Percentiles rank a stretch among this genome's conserved stretches.
phyloP scores from a whole-genome alignment of 2,329 filamentous ascomycete genomes.

The Pseudogymnoascus sp. region DNA sequence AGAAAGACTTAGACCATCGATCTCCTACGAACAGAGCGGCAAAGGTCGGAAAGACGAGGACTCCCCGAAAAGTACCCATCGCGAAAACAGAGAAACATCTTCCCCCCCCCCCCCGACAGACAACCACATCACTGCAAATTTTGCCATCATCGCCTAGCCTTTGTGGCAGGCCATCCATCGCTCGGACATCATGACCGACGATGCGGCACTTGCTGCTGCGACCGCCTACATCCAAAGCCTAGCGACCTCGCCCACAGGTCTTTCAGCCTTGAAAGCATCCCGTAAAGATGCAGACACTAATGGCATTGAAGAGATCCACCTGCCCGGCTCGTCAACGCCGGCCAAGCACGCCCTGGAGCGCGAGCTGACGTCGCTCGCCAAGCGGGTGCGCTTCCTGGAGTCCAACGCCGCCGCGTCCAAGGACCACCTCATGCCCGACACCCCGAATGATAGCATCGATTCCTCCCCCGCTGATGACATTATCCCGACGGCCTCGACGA shows the following conservation, averaged over 20 bases:
- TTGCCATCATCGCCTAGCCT: neutral
- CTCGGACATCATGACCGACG: slow-evolving; percentile 33
- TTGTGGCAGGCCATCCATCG: slow-evolving; percentile 18
- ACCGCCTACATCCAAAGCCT: slow-evolving; percentile 47
- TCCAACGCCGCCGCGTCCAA: no score
- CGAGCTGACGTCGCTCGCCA: slow-evolving; percentile 71
- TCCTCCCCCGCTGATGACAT: no score
- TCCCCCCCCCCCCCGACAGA: neutral
- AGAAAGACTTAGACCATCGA: neutral
- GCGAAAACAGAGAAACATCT: neutral
- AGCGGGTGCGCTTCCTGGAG: no score
- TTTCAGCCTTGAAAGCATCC: slow-evolving; percentile 12
- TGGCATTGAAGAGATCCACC: slow-evolving; percentile 40
- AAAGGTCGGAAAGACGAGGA: neutral
- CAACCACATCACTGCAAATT: neutral
- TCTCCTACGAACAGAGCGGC: neutral
- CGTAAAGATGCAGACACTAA: slow-evolving; percentile 17
- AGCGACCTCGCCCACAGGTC: slow-evolving; percentile 35
- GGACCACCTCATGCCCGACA: no score
- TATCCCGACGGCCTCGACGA: no score
- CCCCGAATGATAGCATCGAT: no score
- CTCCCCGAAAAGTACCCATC: neutral
- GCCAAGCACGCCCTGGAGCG: slow-evolving; percentile 74
- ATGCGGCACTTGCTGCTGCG: slow-evolving; percentile 46
- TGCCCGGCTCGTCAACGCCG: slow-evolving; percentile 68